Base-by-base conservation (phyloP, 1,284 basidiomycete genomes). In the Ceratobasidium sp. region DNA sequence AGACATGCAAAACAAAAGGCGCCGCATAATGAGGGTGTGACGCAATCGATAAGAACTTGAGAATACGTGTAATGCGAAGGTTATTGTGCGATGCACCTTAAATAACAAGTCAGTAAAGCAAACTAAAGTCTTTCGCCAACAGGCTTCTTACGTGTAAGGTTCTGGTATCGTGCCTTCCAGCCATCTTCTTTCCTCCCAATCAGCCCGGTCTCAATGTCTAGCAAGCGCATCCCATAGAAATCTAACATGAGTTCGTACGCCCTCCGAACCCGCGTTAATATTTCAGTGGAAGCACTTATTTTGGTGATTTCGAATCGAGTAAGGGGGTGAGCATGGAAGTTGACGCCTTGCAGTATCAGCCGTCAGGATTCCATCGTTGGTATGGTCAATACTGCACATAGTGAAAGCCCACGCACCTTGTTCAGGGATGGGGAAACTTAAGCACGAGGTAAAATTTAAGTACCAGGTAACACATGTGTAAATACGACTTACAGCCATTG, bases 211-310 rank as follows among this genome's bases (percentile, higher is more conserved):
- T 90, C 88, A 26, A 83, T 81, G 66, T 89, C 88, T 42, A 89
- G 83, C 17, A 93, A 87, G 48, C 86, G 86, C 90, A 93, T 92
- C 33, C 91, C 92, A 81, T 92, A 93, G 84, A 93, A 93, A 81
- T 91, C 91, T 12, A 93, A 87, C 91, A 93, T 92, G 78, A 93
- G 88, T 78, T 84, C 84, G 83, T 93, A 94, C 3, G 93, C 93
- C 44, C 84, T 84, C 3, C 90, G 77, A 33, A 94, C 82, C 62
- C 91, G 89, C 62, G 84, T 81, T 33, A 90, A 83, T 62, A 92
- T 86, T 67, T 81, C 82, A 46, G 87, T 82, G 82, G 91, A 87
- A 3, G 84, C 84, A 79, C 86, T 89, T 89, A 94, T 93, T 28
- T 86, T 84, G n/a, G 86, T 82, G 62, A 91, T 88, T 83, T 94